These are phyloP conservation scores for Juncus inflexus DNA, from an alignment of 176 grass and related monocot genomes.

Conservation along the genomic window DNA sequence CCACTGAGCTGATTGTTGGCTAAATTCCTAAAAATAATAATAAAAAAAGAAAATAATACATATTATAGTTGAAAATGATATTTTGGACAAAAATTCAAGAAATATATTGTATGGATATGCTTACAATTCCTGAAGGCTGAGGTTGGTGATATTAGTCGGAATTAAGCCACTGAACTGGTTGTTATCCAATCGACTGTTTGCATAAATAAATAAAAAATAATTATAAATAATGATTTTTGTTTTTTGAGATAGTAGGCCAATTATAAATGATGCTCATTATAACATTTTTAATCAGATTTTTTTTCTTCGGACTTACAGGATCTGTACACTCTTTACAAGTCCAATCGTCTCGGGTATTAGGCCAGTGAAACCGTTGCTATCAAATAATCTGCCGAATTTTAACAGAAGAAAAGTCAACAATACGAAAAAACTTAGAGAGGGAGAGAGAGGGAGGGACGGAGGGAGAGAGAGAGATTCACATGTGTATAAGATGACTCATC, in stretches of 20 bases:
- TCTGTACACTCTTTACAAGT: conserved; percentile 40
- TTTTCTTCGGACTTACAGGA: conserved; percentile 44
- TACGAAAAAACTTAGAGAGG: not conserved
- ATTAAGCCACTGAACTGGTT: conserved; percentile 51
- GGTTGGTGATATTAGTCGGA: conserved; percentile 49
- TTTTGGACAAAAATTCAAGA: not conserved
- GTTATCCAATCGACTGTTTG: conserved; percentile 60
- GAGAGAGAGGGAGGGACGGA: not conserved
- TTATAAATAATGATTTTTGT: too few species aligned
- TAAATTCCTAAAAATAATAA: conserved; percentile 42
- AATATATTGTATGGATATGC: conserved; percentile 28
- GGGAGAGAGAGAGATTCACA: conserved; percentile 37
- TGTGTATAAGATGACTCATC: conserved; percentile 53
- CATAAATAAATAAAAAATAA: conserved; percentile 20
- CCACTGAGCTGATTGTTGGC: conserved; percentile 60
- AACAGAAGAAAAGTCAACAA: conserved; percentile 18
- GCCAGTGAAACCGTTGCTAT: conserved; percentile 59
- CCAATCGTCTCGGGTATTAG: conserved; percentile 52
- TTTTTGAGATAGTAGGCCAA: too few species aligned
- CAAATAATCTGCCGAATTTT: conserved; percentile 54
- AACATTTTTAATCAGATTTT: not conserved
- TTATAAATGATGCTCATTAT: too few species aligned
- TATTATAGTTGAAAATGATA: not conserved
- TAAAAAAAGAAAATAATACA: conserved; percentile 13
- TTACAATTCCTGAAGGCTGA: conserved; percentile 58